Percentiles rank a stretch among this genome's conserved stretches.
These are phyloP conservation scores for Pichia scutulata DNA, from an alignment of 805 yeast species.

Conservation along the genomic window DNA sequence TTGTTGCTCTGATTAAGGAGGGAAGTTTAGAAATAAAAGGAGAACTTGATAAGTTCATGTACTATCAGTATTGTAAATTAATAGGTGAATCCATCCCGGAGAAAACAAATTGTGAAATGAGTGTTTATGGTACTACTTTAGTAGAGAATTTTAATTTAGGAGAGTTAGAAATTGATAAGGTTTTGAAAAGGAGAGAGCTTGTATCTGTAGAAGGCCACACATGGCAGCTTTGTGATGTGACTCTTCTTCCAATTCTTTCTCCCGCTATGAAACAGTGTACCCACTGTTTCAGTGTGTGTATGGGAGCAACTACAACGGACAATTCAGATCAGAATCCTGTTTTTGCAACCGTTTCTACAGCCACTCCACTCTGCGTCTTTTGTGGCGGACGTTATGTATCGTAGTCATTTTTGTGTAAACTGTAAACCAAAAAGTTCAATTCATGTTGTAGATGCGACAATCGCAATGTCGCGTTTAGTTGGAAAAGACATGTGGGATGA, in stretches of 20 bases:
- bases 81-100: slow-evolving; percentile 2
- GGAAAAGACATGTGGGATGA: not conserved
- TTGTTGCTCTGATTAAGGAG: slow-evolving; percentile 7
- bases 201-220: slow-evolving; percentile 12
- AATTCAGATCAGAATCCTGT: slow-evolving; percentile 1
- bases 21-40: not conserved
- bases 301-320: not conserved
- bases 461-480: not conserved
- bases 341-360: slow-evolving; percentile 1
- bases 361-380: slow-evolving; percentile 9
- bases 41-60: slow-evolving; percentile 9
- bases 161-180: not conserved
- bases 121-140: slow-evolving; percentile 2
- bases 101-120: slow-evolving; percentile 2
- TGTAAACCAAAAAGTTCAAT: not conserved
- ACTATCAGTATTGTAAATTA: slow-evolving; percentile 8
- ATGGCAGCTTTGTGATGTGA: slow-evolving; percentile 14
- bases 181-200: not conserved
- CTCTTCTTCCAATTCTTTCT: slow-evolving; percentile 12
- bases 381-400: slow-evolving; percentile 14
- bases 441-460: not conserved
- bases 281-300: slow-evolving; percentile 8
- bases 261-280: slow-evolving; percentile 9
- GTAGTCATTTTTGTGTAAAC: not conserved
- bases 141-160: slow-evolving; percentile 6